Percentiles rank a stretch among this genome's conserved stretches.
phyloP scores from a whole-genome alignment of 1,139 yeast genomes.

The Candida gigantensis region DNA sequence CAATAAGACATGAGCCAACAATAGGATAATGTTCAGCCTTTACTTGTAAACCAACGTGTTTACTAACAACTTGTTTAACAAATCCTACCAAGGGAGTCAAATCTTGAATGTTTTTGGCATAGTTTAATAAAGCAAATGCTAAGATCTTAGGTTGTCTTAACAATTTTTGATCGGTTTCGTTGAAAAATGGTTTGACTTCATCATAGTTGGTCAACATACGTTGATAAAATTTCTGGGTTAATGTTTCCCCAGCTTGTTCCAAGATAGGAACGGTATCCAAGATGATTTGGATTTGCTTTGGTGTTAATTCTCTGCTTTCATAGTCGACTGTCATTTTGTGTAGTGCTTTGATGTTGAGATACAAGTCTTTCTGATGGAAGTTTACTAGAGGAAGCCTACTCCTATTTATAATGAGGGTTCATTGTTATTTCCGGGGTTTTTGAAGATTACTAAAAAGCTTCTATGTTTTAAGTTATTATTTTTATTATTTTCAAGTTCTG shows the following conservation, averaged over 20 bases:
- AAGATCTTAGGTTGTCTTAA: slow-evolving; percentile 64
- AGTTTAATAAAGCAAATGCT: slow-evolving; percentile 61
- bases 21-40: slow-evolving; percentile 64
- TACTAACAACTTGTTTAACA: slow-evolving; percentile 61
- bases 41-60: slow-evolving; percentile 66
- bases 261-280: slow-evolving; percentile 61
- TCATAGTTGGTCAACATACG: slow-evolving; percentile 56
- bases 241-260: slow-evolving; percentile 53
- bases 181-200: slow-evolving; percentile 60
- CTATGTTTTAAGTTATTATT: too few relatives aligned
- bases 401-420: background rate
- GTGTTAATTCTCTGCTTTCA: slow-evolving; percentile 24
- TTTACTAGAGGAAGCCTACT: too few relatives aligned
- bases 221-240: slow-evolving; percentile 56
- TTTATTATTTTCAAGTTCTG: too few relatives aligned
- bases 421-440: background rate
- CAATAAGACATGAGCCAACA: slow-evolving; percentile 58
- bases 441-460: too few relatives aligned
- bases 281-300: slow-evolving; percentile 40
- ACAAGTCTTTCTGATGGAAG: too few relatives aligned
- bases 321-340: slow-evolving; percentile 12
- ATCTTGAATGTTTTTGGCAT: slow-evolving; percentile 66
- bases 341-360: background rate
- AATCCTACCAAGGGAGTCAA: slow-evolving; percentile 53
- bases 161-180: slow-evolving; percentile 56